These are phyloP conservation scores for Phyllosticta paracitricarpa DNA, from an alignment of 2,329 filamentous ascomycete genomes.

Conservation along the genomic window DNA sequence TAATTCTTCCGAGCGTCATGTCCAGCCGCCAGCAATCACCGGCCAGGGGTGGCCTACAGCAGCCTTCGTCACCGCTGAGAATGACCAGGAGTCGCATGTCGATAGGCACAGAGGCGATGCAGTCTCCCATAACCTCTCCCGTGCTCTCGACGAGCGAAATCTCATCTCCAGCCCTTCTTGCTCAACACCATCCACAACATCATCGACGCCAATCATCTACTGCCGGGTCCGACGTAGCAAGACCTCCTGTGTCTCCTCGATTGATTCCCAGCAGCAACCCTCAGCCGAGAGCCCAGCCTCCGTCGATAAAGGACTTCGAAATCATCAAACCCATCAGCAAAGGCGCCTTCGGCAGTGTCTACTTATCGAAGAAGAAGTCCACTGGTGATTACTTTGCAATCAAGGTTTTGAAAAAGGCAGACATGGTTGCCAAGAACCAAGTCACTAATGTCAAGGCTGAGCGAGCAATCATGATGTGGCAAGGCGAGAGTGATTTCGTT, in stretches of 20 bases:
- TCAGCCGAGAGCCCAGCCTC: conserved; percentile 78
- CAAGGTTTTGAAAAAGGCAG: conserved; percentile 97
- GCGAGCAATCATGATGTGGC: conserved; percentile 99
- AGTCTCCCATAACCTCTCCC: conserved; percentile 83
- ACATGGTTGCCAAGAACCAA: conserved; percentile 99
- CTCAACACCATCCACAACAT: conserved; percentile 46
- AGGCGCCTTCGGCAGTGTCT: conserved; percentile 95
- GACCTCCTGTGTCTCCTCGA: conserved; percentile 72
- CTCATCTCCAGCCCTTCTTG: conserved; percentile 57
- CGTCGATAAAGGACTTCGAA: conserved; percentile 98
- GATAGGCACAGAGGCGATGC: conserved; percentile 52
- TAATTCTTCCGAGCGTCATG: conserved; percentile 68
- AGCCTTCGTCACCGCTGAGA: conserved; percentile 70
- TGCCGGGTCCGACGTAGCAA: conserved; percentile 58
- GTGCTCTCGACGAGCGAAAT: conserved; percentile 77
- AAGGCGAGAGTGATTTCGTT: conserved; percentile 97
- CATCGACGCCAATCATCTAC: conserved; percentile 88
- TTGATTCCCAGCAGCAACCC: conserved; percentile 67
- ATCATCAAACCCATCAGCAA: conserved; percentile 99
- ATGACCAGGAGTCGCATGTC: conserved; percentile 71
- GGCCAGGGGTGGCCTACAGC: conserved; percentile 60
- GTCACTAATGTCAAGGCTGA: conserved; percentile 99
- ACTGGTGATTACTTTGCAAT: conserved; percentile 98
- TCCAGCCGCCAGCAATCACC: conserved; percentile 86
- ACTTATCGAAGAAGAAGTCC: conserved; percentile 95